A percentile compares a stretch with the other conserved stretches of the same genome.
phyloP scores from a whole-genome alignment of 2,329 filamentous ascomycete genomes.

The Diaporthe destruens region DNA sequence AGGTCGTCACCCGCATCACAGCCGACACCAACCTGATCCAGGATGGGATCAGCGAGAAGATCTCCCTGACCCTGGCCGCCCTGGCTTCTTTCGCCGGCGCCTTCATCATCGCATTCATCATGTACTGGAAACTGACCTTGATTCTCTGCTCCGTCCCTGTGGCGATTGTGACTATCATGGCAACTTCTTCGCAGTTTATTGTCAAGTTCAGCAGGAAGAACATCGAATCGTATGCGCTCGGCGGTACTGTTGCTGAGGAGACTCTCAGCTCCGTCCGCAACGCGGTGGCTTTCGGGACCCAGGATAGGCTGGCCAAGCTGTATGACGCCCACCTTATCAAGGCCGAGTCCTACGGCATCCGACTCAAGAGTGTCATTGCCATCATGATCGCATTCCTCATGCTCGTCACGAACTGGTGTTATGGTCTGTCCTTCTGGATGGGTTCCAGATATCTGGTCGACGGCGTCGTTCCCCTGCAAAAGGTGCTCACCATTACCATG shows the following conservation, averaged over 20 bases:
- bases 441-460: slow-evolving; percentile 80
- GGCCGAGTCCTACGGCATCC: slow-evolving; percentile 82
- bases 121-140: slow-evolving; percentile 92
- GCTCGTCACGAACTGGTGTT: slow-evolving; percentile 86
- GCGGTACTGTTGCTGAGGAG: slow-evolving; percentile 92
- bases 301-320: slow-evolving; percentile 88
- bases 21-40: slow-evolving; percentile 94
- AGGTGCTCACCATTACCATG: slow-evolving; percentile 88
- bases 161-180: slow-evolving; percentile 84
- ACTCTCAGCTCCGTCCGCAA: slow-evolving; percentile 95
- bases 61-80: slow-evolving; percentile 81
- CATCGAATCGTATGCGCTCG: slow-evolving; percentile 82
- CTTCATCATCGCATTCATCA: slow-evolving; percentile 90
- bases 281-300: slow-evolving; percentile 91
- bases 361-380: slow-evolving; percentile 78
- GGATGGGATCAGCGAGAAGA: slow-evolving; percentile 92
- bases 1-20: slow-evolving; percentile 94
- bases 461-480: slow-evolving; percentile 74
- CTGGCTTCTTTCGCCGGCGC: slow-evolving; percentile 87
- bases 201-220: slow-evolving; percentile 84
- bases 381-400: slow-evolving; percentile 89
- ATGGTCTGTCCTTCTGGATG: slow-evolving; percentile 90
- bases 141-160: slow-evolving; percentile 87
- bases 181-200: slow-evolving; percentile 78
- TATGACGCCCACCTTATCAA: slow-evolving; percentile 82